Evolutionary conservation across 805 yeast genomes (phyloP).

Genomic region (Saccharomycopsis sp.): DNA sequence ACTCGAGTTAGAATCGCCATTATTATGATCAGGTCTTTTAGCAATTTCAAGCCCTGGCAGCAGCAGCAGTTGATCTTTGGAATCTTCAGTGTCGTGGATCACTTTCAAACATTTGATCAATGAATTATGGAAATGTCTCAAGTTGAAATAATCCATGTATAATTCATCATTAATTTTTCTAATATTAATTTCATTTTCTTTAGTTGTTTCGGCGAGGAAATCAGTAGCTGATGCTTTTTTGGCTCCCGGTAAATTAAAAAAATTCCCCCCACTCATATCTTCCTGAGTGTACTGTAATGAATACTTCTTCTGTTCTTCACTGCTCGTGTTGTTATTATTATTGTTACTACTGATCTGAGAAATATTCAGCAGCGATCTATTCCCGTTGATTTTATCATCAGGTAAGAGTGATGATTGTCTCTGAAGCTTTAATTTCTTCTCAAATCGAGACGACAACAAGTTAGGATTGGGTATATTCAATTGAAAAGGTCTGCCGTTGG

Average conservation of each 20-base stretch:
- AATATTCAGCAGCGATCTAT: not conserved
- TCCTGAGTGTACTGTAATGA: not conserved
- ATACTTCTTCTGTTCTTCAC: not conserved
- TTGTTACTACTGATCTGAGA: too few relatives aligned
- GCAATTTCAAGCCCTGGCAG: not conserved
- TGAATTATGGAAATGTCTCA: slow-evolving; percentile 18
- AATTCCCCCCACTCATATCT: not conserved
- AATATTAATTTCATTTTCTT: slow-evolving; percentile 7
- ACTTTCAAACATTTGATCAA: slow-evolving; percentile 11
- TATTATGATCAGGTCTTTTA: not conserved
- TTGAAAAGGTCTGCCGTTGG: not conserved
- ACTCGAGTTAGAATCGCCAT: slow-evolving; percentile 1
- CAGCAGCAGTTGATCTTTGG: not conserved
- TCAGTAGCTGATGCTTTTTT: not conserved
- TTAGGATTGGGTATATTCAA: slow-evolving; percentile 10
- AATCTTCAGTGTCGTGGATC: slow-evolving; percentile 6
- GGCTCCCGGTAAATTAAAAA: not conserved
- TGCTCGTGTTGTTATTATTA: not conserved
- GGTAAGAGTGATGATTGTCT: slow-evolving; percentile 4
- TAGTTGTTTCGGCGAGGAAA: not conserved
- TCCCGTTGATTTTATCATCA: not conserved
- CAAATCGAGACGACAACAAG: slow-evolving; percentile 8
- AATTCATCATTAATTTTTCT: slow-evolving; percentile 19
- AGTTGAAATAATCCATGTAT: slow-evolving; percentile 16
- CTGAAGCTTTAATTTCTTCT: slow-evolving; percentile 14